These are phyloP conservation scores for Dothidotthia symphoricarpi DNA, from an alignment of 2,329 filamentous ascomycete species.

Conservation along the genomic window DNA sequence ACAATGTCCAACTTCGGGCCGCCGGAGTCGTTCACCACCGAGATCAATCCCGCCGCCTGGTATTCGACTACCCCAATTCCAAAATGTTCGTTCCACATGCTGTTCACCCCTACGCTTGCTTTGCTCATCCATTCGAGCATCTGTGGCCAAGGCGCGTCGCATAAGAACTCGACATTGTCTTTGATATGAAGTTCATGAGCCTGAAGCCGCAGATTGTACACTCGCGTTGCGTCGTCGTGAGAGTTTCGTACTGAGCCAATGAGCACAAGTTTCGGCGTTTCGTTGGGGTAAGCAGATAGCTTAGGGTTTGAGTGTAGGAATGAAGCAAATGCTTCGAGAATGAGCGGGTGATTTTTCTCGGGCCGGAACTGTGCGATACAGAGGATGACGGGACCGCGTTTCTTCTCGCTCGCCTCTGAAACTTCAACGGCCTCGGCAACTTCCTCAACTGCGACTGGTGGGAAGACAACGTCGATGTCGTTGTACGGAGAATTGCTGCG, in stretches of 20 bases:
- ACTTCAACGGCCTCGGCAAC: constrained; percentile 73
- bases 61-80: constrained; percentile 98
- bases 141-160: constrained; percentile 85
- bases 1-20: constrained; percentile 95
- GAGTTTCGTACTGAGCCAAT: constrained; percentile 91
- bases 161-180: constrained; percentile 80
- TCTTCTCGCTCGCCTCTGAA: constrained; percentile 64
- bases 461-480: constrained; percentile 77
- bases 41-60: constrained; percentile 88
- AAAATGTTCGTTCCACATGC: constrained; percentile 99
- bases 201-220: constrained; percentile 83
- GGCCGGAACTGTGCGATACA: constrained; percentile 98
- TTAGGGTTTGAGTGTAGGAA: constrained; percentile 54
- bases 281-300: constrained; percentile 46
- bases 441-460: constrained; percentile 86
- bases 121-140: constrained; percentile 76
- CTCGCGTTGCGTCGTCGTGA: constrained; percentile 69
- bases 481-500: constrained; percentile 51
- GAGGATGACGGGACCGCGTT: constrained; percentile 70
- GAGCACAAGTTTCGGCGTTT: constrained; percentile 68
- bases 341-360: constrained; percentile 91
- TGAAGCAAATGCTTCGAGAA: constrained; percentile 78
- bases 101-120: constrained; percentile 85
- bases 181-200: constrained; percentile 80
- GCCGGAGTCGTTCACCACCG: constrained; percentile 89